Conservation (phyloP, 148 eudicot species). For the Rhododendron mucronatum region DNA sequence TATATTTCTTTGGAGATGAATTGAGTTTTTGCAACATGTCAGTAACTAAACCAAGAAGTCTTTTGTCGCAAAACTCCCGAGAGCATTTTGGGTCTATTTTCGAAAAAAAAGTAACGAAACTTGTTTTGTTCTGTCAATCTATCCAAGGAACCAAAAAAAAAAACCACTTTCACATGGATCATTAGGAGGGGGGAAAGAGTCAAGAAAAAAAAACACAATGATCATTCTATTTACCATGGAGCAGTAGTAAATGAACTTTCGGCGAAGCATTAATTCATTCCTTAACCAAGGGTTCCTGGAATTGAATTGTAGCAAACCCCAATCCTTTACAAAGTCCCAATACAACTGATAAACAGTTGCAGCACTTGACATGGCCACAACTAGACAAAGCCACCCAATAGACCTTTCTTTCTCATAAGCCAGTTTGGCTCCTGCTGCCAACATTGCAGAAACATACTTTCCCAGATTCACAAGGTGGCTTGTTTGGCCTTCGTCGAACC, state of each 20-base stretch:
- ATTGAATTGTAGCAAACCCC: conserved; percentile 84
- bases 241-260: conserved; percentile 68
- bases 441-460: conserved; percentile 94
- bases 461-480: conserved; percentile 82
- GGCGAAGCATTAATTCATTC: conserved; percentile 77
- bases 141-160: background rate
- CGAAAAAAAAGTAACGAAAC: background rate
- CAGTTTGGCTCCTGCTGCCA: conserved; percentile 96
- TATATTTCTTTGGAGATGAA: background rate
- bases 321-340: conserved; percentile 97
- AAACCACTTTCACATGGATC: background rate
- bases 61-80: background rate
- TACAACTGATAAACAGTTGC: conserved; percentile 93
- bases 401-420: conserved; percentile 79
- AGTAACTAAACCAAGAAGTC: background rate
- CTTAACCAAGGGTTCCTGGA: conserved; percentile 97
- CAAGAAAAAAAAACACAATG: background rate
- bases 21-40: background rate
- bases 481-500: conserved; percentile 94
- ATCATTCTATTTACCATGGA: conserved; percentile 61
- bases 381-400: conserved; percentile 58
- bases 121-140: background rate
- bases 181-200: background rate
- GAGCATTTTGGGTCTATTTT: background rate
- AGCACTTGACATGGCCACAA: conserved; percentile 70